Base-by-base conservation (phyloP, 208 protist species). In the Angomonas desouzai region DNA sequence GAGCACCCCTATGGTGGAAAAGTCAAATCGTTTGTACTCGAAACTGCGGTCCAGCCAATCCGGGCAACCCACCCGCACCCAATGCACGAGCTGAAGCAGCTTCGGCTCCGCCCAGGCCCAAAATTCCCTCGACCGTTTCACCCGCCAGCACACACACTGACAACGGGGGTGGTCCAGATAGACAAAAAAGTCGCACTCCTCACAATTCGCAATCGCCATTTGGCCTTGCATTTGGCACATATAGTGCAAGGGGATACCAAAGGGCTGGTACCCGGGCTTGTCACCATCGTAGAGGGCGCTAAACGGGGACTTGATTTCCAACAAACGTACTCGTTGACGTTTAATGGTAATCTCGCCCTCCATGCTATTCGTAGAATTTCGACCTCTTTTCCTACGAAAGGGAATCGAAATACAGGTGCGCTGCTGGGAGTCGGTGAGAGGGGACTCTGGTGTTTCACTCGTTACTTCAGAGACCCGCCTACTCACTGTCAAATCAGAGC, bases 171-270 rank as follows among this genome's bases (percentile, higher is more conserved):
- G 27, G 53, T 94, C 79, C 3, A 96, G 62, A 62, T 86, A 96
- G n/a, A 93, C 83, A 55, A 96, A 96, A 43, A 96, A 96, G 62
- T 96, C 91, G 72, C 91, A 96, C 64, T 90, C 81, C n/a, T 89
- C 82, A 18, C 75, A 76, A 43, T 80, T 72, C 0, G 84, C 81
- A 66, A 96, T 93, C 22, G 87, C 81, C 73, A 96, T 93, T 68
- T 96, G 91, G 2, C 91, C 87, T 58, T 96, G 91, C 69, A 96
- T 87, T 38, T 96, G 91, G 38, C 87, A 94, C 71, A 96, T 85
- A 63, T 96, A 96, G n/a, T 79, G 64, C 22, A 66, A 66, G 0
- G 91, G 91, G 57, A 96, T 94, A 25, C 91, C 91, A 68, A 91
- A 94, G 0, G 83, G 78, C 30, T 69, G 53, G 55, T 69, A 82